Percentiles rank a stretch among this genome's conserved stretches.
These are phyloP conservation scores for Crotalaria pallida DNA, from an alignment of 306 rosid species.

Conservation along the genomic window DNA sequence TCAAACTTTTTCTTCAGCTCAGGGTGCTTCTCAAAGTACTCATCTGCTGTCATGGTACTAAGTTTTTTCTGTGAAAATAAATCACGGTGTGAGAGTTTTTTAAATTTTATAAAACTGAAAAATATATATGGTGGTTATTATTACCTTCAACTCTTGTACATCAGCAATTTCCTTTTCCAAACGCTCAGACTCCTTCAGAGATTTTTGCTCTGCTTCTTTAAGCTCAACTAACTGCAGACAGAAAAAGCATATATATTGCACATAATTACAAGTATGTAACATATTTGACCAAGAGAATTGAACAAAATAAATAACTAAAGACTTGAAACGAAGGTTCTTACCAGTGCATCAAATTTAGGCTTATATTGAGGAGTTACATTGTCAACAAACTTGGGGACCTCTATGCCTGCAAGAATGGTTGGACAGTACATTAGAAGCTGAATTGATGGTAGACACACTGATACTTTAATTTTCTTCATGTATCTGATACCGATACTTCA, in stretches of 20 bases:
- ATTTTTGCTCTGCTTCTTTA: constrained; percentile 82
- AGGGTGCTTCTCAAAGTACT: constrained; percentile 88
- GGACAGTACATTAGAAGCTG: background rate
- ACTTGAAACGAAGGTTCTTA: constrained; percentile 28
- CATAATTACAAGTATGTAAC: background rate
- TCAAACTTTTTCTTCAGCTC: constrained; percentile 90
- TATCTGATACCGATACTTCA: no score
- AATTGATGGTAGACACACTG: background rate
- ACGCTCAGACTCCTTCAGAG: constrained; percentile 88
- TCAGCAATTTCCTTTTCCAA: constrained; percentile 83
- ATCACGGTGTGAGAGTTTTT: constrained; percentile 19
- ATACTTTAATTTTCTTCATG: no score
- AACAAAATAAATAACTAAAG: background rate
- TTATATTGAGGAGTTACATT: constrained; percentile 88
- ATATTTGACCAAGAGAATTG: background rate
- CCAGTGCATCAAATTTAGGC: constrained; percentile 79
- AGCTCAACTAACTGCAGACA: constrained; percentile 71
- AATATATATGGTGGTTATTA: background rate
- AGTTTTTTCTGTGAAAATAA: constrained; percentile 59
- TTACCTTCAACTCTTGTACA: constrained; percentile 86
- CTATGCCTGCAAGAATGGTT: constrained; percentile 48
- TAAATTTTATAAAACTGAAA: background rate
- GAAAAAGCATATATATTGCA: constrained; percentile 7
- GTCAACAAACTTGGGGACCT: constrained; percentile 93
- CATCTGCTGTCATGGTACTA: constrained; percentile 92